Evolutionary conservation across 352 stramenopile genomes (phyloP), one percentile per base, ranked within the genome.

Genomic region (Peronosclerospora sorghi): DNA sequence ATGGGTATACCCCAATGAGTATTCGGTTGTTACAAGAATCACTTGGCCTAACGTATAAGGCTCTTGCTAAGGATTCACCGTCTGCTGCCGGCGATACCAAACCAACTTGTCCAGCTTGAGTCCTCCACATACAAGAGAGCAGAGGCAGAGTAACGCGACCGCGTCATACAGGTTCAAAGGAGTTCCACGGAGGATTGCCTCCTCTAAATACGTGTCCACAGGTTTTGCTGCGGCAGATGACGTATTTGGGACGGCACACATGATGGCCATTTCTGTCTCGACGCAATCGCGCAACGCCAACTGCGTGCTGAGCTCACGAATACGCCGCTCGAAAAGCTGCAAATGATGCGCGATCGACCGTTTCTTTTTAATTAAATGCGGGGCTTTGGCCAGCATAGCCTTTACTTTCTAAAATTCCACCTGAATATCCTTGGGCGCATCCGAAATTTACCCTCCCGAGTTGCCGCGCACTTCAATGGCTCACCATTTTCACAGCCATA

Each of bases 1-100:
- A 71, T 5, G 78, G 81, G 2, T 91, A 91, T 38, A 78, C 81
- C 4, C 77, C 79, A 6, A 75, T 94, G 63, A 90, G 76, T 46
- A 70, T 91, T 35, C 76, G 78, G 0, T 51, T 85, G 21, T 62
- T 94, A 32, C 76, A 94, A 65, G 59, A 73, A 24, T 70, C 81
- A 7, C 60, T 90, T 8, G 71, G 71, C 0, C 76, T 83, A 59
- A 77, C 78, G 23, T 68, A 76, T 48, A 85, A 83, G 45, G 50
- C 56, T 17, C 54, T 71, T 13, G 49, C 53, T 0, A 68, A 67
- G 26, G 57, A 67, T 34, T 42, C 57, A 17, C 62, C 54, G 8
- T 54, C 61, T 0, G 65, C 61, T 4, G 24, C 62, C 23, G 64
- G 12, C 75, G 70, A 47, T 83, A 83, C 69, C 68, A 83, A 12